A percentile compares a stretch with the other conserved stretches of the same genome.
Conservation (phyloP, 495 filamentous ascomycete genomes). For the Tricharina praecox region DNA sequence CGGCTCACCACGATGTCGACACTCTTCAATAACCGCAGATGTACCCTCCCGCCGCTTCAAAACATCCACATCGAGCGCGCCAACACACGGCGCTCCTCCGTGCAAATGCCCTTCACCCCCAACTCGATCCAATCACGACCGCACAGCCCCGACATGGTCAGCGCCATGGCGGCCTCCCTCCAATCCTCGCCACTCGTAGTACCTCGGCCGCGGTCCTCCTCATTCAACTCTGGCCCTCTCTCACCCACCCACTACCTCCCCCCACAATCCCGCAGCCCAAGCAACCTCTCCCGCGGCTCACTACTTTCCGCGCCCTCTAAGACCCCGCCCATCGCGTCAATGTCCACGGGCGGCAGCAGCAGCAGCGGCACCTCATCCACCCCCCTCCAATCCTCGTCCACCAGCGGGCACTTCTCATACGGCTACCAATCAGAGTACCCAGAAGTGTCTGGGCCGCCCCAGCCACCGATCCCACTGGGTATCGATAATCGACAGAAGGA, state of each 20-base stretch:
- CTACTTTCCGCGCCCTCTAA: background rate
- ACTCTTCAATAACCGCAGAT: background rate
- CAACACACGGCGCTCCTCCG: background rate
- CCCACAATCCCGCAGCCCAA: background rate
- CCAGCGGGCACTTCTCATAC: background rate
- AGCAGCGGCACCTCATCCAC: background rate
- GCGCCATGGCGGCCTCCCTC: background rate
- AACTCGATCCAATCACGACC: background rate
- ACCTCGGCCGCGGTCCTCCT: background rate
- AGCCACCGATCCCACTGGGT: background rate
- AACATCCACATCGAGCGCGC: background rate
- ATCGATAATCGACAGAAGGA: background rate
- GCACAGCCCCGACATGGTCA: background rate
- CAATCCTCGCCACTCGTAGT: background rate
- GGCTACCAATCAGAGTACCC: slow-evolving; percentile 2
- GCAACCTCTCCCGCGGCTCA: background rate
- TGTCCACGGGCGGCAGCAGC: background rate
- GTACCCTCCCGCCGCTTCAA: background rate
- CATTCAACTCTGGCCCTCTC: background rate
- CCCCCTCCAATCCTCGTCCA: background rate
- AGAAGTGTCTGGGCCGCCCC: background rate
- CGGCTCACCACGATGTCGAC: background rate
- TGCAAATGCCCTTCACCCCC: background rate
- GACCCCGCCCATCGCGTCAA: background rate
- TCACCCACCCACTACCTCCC: background rate